These are phyloP conservation scores for Naegleria fowleri DNA, from an alignment of 208 protist genomes.

Conservation along the genomic window DNA sequence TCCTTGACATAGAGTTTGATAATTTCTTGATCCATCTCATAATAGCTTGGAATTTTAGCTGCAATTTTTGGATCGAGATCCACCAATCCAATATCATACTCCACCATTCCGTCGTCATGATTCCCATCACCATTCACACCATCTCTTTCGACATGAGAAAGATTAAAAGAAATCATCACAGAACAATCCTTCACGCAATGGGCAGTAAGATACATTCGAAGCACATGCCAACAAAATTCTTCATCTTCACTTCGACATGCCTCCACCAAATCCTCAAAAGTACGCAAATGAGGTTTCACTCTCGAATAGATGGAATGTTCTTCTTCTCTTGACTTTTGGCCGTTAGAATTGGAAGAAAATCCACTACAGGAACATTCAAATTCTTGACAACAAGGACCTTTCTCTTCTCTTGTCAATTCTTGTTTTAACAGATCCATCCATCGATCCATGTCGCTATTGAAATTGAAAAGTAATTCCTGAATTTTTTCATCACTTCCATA, in stretches of 20 bases:
- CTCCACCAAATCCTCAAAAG: neutral
- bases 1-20: neutral
- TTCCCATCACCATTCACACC: neutral
- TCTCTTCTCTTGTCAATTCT: neutral
- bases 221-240: neutral
- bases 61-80: conserved; percentile 5
- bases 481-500: neutral
- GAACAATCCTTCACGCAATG: neutral
- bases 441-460: neutral
- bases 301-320: neutral
- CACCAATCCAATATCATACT: neutral
- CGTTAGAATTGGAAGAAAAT: neutral
- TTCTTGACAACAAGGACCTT: neutral
- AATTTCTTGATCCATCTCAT: conserved; percentile 7
- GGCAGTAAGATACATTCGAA: neutral
- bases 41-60: neutral
- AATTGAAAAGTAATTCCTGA: neutral
- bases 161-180: neutral
- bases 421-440: neutral
- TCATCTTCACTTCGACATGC: neutral
- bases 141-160: no score
- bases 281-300: neutral
- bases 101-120: no score
- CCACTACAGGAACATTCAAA: neutral
- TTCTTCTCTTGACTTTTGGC: neutral